Percentiles rank a stretch among this genome's conserved stretches.
phyloP scores from a whole-genome alignment of 305 asterid genomes.

The Petunia hybrid region DNA sequence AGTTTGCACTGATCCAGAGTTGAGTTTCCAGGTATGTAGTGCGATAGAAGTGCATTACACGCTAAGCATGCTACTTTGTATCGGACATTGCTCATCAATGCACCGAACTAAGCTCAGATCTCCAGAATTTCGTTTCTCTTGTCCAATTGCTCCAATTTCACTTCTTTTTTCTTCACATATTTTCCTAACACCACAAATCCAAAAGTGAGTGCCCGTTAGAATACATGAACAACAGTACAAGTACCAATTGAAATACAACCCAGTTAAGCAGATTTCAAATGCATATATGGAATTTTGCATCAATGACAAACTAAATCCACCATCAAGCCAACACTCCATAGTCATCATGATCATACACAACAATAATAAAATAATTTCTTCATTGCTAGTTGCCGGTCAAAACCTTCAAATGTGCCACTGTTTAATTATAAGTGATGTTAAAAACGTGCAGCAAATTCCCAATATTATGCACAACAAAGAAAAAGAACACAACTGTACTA shows the following conservation, averaged over 20 bases:
- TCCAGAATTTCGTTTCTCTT: too few relatives aligned
- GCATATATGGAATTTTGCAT: not conserved
- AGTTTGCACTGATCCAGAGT: too few relatives aligned
- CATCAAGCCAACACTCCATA: constrained; percentile 2
- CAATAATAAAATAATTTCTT: not conserved
- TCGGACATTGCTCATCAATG: too few relatives aligned
- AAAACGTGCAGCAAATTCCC: not conserved
- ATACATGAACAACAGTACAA: not conserved
- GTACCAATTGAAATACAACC: constrained; percentile 1
- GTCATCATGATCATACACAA: not conserved
- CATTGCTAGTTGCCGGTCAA: constrained; percentile 2
- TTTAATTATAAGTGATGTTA: not conserved
- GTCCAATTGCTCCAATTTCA: too few relatives aligned
- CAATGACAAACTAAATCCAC: not conserved
- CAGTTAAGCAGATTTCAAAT: constrained; percentile 8
- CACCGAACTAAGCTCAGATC: too few relatives aligned
- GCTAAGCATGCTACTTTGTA: too few relatives aligned
- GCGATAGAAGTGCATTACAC: too few relatives aligned
- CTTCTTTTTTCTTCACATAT: too few relatives aligned
- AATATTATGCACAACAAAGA: constrained; percentile 3
- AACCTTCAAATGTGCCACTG: constrained; percentile 20
- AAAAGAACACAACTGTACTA: too few relatives aligned
- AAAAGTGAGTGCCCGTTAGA: not conserved
- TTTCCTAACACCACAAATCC: too few relatives aligned
- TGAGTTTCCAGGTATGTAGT: too few relatives aligned